These are phyloP conservation scores for Sesbania bispinosa DNA, from an alignment of 306 rosid genomes.

Conservation along the genomic window DNA sequence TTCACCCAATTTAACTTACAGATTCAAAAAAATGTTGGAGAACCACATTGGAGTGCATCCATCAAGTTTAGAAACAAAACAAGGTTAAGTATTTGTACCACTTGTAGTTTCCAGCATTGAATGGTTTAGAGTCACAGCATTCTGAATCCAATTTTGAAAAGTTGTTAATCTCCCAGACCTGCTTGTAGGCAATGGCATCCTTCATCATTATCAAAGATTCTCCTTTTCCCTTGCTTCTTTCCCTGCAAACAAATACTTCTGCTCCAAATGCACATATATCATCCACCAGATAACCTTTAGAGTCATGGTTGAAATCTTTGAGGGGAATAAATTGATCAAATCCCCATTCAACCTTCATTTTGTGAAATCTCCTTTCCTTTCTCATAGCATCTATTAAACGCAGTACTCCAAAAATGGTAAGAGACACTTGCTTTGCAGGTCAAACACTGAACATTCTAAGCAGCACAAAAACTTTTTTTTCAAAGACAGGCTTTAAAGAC, in stretches of 20 bases:
- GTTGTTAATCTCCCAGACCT: constrained; percentile 42
- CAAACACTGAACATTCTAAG: not conserved
- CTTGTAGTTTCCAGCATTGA: constrained; percentile 44
- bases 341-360: constrained; percentile 55
- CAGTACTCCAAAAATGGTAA: constrained; percentile 4
- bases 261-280: constrained; percentile 65
- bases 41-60: not conserved
- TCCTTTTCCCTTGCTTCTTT: constrained; percentile 43
- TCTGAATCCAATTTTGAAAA: constrained; percentile 38
- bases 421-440: not conserved
- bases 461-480: not conserved
- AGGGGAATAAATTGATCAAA: constrained; percentile 50
- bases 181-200: constrained; percentile 38
- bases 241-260: constrained; percentile 61
- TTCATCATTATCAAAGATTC: constrained; percentile 52
- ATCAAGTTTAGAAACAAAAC: constrained; percentile 1
- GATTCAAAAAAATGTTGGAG: not conserved
- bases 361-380: constrained; percentile 50
- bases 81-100: constrained; percentile 39
- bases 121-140: constrained; percentile 33
- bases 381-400: constrained; percentile 35
- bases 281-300: constrained; percentile 53
- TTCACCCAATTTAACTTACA: not conserved
- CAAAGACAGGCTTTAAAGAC: not conserved
- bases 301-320: constrained; percentile 37